Evolutionary conservation across 139 green algal species (phyloP), one percentile per base, ranked within the genome.

Genomic region (Diplosphaera chodatii): DNA sequence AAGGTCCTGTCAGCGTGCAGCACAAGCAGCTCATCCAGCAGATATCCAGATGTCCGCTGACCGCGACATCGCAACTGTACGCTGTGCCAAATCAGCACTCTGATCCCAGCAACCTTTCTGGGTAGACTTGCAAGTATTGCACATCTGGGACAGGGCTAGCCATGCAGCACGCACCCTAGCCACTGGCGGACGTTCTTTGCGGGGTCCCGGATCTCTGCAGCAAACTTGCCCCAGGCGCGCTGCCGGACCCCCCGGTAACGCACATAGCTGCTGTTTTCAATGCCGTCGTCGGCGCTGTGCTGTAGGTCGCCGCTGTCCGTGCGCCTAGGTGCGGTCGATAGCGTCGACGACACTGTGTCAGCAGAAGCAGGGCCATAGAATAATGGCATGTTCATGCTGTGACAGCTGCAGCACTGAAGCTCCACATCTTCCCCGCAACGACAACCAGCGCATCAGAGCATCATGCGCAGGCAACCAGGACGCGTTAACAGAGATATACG

Each of bases 171-270:
- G 3, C 16, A 23, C 13, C 91, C 91, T 55, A 96, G 80, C 91
- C 91, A 96, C 68, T 90, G 71, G n/a, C 89, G 78, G 66, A 78
- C 80, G 34, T 85, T 85, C 48, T 72, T 77, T 40, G 75, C 74
- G 33, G 86, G 85, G 72, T 91, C 88, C 0, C 88, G 74, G 63
- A 93, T 93, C 70, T 93, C 88, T 4, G 88, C 88, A 30, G 88
- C 88, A 71, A 82, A 92, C 77, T 93, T 95, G 40, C 89, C 89
- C 89, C 89, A 95, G 0, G 88, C 88, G 20, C 89, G 78, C 74
- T 92, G 85, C 15, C 89, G 70, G 31, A 95, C 89, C 4, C 88
- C 88, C 1, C 88, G 70, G 77, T 85, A 93, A 68, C 86, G 87
- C 13, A 59, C 48, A 25, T 59, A 59, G 48, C 48, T n/a, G n/a